Conservation (phyloP, 306 rosid genomes). For the Parietaria judaica region DNA sequence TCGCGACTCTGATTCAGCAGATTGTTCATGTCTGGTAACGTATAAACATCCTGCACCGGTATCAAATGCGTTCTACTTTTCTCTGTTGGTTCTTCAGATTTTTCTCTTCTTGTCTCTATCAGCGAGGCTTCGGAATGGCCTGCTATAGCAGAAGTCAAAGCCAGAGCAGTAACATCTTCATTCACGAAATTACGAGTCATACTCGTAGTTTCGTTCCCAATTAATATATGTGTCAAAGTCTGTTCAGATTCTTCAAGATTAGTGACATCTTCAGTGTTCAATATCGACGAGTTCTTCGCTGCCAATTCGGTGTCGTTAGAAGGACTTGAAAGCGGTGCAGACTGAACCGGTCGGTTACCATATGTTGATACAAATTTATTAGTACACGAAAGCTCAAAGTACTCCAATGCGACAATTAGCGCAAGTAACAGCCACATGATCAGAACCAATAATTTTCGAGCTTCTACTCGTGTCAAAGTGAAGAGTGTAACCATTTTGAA, state of each 20-base stretch:
- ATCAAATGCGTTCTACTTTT: slow-evolving; percentile 29
- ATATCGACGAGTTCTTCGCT: slow-evolving; percentile 20
- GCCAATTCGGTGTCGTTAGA: slow-evolving; percentile 23
- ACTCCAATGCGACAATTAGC: slow-evolving; percentile 39
- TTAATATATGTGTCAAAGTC: slow-evolving; percentile 15
- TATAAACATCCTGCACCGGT: slow-evolving; percentile 27
- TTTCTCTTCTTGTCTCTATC: slow-evolving; percentile 19
- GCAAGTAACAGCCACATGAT: slow-evolving; percentile 43
- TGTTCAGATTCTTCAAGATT: slow-evolving; percentile 23
- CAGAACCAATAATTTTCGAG: slow-evolving; percentile 49
- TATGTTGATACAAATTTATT: slow-evolving; percentile 26
- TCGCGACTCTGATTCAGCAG: slow-evolving; percentile 40
- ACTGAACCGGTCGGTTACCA: slow-evolving; percentile 20
- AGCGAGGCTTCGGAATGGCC: slow-evolving; percentile 18
- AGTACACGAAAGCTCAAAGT: slow-evolving; percentile 42
- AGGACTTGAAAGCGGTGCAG: slow-evolving; percentile 20
- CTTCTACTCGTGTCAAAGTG: slow-evolving; percentile 34
- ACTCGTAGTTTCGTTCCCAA: slow-evolving; percentile 14
- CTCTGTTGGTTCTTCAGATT: neutral
- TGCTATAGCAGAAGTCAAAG: slow-evolving; percentile 5
- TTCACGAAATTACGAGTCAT: neutral
- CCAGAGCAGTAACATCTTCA: slow-evolving; percentile 13
- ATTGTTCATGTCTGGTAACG: slow-evolving; percentile 61
- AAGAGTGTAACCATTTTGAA: slow-evolving; percentile 41
- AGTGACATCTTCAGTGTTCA: slow-evolving; percentile 10